A percentile compares a stretch with the other conserved stretches of the same genome.
phyloP scores from a whole-genome alignment of 805 yeast genomes.

The Wickerhamiella qilinensis region DNA sequence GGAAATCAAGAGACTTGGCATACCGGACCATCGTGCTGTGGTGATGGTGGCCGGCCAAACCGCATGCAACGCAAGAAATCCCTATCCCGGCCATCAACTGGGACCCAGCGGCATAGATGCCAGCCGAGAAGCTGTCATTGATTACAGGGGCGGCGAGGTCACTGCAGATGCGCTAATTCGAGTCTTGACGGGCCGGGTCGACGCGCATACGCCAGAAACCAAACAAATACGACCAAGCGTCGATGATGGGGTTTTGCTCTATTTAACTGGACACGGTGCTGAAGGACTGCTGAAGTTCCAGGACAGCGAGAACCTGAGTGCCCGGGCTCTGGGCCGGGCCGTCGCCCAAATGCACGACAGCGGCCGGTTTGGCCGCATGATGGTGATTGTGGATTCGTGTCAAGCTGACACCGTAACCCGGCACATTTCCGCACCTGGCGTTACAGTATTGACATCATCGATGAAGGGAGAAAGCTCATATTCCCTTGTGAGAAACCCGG shows the following conservation, averaged over 20 bases:
- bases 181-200: constrained; percentile 1
- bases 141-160: constrained; percentile 4
- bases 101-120: background rate
- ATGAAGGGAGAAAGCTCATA: background rate
- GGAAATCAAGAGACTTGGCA: constrained; percentile 1
- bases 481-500: background rate
- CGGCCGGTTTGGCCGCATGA: background rate
- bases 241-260: background rate
- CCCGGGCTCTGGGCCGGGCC: background rate
- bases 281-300: constrained; percentile 3
- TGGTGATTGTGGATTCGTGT: constrained; percentile 5
- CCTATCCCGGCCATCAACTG: background rate
- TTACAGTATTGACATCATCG: background rate
- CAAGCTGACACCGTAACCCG: constrained; percentile 2
- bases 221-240: background rate
- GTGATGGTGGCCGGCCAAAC: constrained; percentile 1
- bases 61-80: constrained; percentile 3
- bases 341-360: constrained; percentile 1
- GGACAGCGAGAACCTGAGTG: background rate
- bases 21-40: background rate
- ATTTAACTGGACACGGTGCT: constrained; percentile 4
- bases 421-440: constrained; percentile 1
- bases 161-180: background rate
- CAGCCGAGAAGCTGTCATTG: background rate
- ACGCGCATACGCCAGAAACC: background rate